Base-by-base conservation (phyloP, 805 yeast genomes). In the Candida qinlingensis region DNA sequence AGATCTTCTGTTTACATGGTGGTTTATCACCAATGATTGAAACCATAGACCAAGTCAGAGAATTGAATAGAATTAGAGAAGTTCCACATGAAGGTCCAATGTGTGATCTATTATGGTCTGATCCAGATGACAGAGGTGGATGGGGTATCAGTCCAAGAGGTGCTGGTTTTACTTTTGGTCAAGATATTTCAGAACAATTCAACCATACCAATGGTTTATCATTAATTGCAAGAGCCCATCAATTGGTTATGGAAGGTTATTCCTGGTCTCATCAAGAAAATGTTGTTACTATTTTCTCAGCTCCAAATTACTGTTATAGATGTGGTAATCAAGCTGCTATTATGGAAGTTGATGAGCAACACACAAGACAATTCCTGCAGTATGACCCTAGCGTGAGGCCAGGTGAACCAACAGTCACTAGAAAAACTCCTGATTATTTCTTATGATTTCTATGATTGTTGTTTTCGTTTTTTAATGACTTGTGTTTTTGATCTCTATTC, bases 141-240 rank as follows among this genome's bases (percentile, higher is more conserved):
- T 91, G 97, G 97, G 96, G 96, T 54, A 87, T 91, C 57, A 85
- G 94, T 63, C 96, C 97, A 68, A 82, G 97, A 80, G 97, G 97
- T 75, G 97, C 97, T 53, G 97, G 97, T 68, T 91, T 87, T 83
- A 88, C 96, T 62, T 91, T 91, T 79, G 97, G 97, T 60, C 95
- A 85, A 71, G 96, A 91, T 73, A 88, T 90, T 60, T 80, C 91
- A 57, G 96, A 87, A 65, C 96, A 89, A 64, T 91, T 91, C 70
- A 91, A 91, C 65, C 96, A 90, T 69, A 84, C 90, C 19, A 91
- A 91, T 66, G 90, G 85, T 55, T 73, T 91, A 55, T 76, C 86
- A 45, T 72, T 91, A 54, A 85, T 91, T 54, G 96, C 97, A 29
- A 81, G 97, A 71, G 97, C 97, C 8, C 97, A 90, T 73, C 97